Evolutionary conservation across 1,139 yeast genomes (phyloP).

Genomic region (Spencermartinsiella ligniputridi): DNA sequence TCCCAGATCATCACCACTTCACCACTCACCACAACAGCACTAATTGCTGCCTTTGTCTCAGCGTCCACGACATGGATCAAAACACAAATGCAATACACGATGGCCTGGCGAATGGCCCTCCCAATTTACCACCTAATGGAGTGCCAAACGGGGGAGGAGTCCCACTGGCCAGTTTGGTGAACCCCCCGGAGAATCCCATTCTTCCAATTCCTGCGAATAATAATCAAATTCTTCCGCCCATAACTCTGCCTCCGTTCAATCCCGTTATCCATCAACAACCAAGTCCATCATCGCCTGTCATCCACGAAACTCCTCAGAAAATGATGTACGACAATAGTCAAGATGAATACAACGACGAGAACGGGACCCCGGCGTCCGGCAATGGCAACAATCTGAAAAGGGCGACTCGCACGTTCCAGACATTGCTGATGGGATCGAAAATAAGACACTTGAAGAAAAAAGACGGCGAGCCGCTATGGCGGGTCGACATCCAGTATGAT

Average conservation of each 20-base stretch:
- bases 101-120: too few relatives aligned
- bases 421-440: slow-evolving; percentile 37
- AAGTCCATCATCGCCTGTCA: not conserved
- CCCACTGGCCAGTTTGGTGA: not conserved
- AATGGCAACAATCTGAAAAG: not conserved
- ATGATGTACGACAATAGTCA: not conserved
- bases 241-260: not conserved
- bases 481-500: slow-evolving; percentile 83
- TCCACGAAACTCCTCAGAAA: not conserved
- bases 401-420: slow-evolving; percentile 23
- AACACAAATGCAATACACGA: too few relatives aligned
- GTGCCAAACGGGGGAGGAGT: not conserved
- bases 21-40: too few relatives aligned
- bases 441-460: slow-evolving; percentile 74
- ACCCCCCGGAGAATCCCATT: not conserved
- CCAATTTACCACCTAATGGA: too few relatives aligned
- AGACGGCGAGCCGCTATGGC: slow-evolving; percentile 91
- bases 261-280: not conserved
- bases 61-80: too few relatives aligned
- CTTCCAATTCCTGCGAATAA: not conserved
- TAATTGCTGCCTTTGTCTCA: too few relatives aligned
- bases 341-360: not conserved
- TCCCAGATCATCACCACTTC: too few relatives aligned
- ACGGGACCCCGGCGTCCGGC: not conserved
- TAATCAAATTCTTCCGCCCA: too few relatives aligned